Base-by-base conservation (phyloP, 1,284 basidiomycete species). In the Rhodotorula sp. region DNA sequence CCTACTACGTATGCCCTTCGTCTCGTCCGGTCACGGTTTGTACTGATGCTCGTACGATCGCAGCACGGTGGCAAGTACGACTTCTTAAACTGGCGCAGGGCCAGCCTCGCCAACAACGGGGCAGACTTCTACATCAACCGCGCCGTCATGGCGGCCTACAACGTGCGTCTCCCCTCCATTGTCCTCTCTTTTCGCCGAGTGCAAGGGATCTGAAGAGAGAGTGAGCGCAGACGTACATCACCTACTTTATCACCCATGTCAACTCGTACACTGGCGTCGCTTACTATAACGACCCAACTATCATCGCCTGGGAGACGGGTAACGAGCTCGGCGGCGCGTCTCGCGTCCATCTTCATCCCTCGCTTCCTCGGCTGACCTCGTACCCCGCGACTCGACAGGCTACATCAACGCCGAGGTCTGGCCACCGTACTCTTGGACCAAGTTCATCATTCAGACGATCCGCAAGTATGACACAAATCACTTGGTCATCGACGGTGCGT, bases 251-350 rank as follows among this genome's bases (percentile, higher is more conserved):
- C 30, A 44, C 22, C 4, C 59, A 34, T 19, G 46, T 56, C n/a
- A 75, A 75, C 62, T 20, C 69, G 29, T 75, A 71, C 69, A 76
- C 64, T 13, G 73, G 74, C 44, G 59, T 75, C 7, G 27, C 57
- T 9, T 73, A 65, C 56, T 49, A 32, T 27, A 52, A 76, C 34
- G 75, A 76, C 51, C 75, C 75, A 7, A 74, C 74, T 9, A 75
- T 76, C 34, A 44, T 75, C 20, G 67, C 62, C 2, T 75, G 68
- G 66, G 73, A 75, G 66, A 76, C 75, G 2, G 71, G 71, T 19
- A 73, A 73, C 58, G 71, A 73, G 61, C 66, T 73, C 27, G 71
- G 75, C 32, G 74, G 60, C 52, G 36, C 46, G 62, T 19, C 29
- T 29, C 11, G 8, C 49, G 27, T 29, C 10, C n/a, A 13, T 27